phyloP scores from a whole-genome alignment of 2,329 filamentous ascomycete genomes.

The Fusarium siculi region DNA sequence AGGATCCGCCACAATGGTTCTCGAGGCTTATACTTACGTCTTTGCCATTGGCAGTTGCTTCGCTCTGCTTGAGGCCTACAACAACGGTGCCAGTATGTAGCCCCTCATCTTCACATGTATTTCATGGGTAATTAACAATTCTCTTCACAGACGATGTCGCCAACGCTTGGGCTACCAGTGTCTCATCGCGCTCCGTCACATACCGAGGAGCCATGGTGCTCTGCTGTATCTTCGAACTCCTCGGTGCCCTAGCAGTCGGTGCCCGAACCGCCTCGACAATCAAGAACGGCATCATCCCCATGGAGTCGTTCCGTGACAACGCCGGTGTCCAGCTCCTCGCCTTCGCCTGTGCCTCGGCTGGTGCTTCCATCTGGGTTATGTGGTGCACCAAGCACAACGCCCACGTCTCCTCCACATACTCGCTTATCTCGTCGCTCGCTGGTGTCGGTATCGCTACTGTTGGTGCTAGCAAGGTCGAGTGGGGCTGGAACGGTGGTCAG shows the following conservation, averaged over 20 bases:
- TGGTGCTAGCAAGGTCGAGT: slow-evolving; percentile 70
- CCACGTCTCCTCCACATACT: slow-evolving; percentile 79
- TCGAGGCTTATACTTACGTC: slow-evolving; percentile 74
- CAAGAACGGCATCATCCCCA: slow-evolving; percentile 80
- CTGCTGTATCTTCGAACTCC: slow-evolving; percentile 73
- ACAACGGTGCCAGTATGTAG: slow-evolving; percentile 79
- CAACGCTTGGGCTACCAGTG: slow-evolving; percentile 83
- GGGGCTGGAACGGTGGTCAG: slow-evolving; percentile 76
- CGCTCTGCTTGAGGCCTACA: slow-evolving; percentile 80
- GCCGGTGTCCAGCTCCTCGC: slow-evolving; percentile 75
- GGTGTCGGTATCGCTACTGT: slow-evolving; percentile 76
- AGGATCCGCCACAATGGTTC: slow-evolving; percentile 59
- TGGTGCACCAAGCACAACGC: slow-evolving; percentile 80
- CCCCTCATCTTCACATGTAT: not conserved
- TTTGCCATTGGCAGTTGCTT: slow-evolving; percentile 81
- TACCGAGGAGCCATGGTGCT: slow-evolving; percentile 76
- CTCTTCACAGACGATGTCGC: slow-evolving; percentile 76
- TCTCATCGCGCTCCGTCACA: slow-evolving; percentile 80
- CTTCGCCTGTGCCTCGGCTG: slow-evolving; percentile 72
- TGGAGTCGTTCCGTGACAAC: slow-evolving; percentile 65
- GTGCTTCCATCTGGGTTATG: slow-evolving; percentile 79
- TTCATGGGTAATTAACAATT: slow-evolving; percentile 4
- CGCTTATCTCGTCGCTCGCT: slow-evolving; percentile 74
- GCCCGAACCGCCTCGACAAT: slow-evolving; percentile 79
- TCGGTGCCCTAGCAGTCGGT: slow-evolving; percentile 74